phyloP scores from a whole-genome alignment of 208 protist genomes.

The Novymonas esmeraldas region DNA sequence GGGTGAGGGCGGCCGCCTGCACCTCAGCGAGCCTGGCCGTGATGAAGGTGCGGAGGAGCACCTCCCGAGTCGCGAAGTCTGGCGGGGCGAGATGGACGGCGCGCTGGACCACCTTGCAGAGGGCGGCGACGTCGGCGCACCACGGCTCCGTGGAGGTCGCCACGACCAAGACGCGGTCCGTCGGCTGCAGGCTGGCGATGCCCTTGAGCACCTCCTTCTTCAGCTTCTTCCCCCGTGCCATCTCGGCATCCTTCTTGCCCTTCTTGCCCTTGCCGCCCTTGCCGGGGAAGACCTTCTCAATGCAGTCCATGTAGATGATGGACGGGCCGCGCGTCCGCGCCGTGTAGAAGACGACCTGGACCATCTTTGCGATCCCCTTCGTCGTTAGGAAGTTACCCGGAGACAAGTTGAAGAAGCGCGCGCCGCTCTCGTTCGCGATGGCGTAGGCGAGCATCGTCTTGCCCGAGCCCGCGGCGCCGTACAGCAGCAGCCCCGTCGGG shows the following conservation, averaged over 20 bases:
- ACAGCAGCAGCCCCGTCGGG: constrained; percentile 75
- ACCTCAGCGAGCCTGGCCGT: constrained; percentile 6
- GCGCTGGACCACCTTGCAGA: constrained; percentile 71
- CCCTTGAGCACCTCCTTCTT: constrained; percentile 91
- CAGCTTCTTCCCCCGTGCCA: constrained; percentile 83
- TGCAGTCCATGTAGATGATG: constrained; percentile 94
- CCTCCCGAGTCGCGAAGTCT: constrained; percentile 86
- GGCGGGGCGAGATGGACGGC: constrained; percentile 83
- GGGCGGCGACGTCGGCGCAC: constrained; percentile 57
- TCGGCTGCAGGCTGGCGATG: constrained; percentile 73
- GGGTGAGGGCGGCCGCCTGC: constrained; percentile 18
- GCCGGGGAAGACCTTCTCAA: constrained; percentile 88
- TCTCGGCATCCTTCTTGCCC: constrained; percentile 71
- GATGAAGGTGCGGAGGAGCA: constrained; percentile 73
- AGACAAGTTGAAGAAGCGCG: constrained; percentile 94
- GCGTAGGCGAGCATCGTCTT: constrained; percentile 92
- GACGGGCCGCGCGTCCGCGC: constrained; percentile 89
- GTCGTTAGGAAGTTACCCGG: constrained; percentile 77
- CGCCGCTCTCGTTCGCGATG: constrained; percentile 84
- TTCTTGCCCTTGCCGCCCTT: constrained; percentile 45
- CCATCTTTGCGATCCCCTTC: constrained; percentile 75
- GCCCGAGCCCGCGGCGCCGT: constrained; percentile 85
- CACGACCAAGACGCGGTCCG: constrained; percentile 93
- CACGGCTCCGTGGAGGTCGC: constrained; percentile 76
- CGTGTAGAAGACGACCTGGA: constrained; percentile 92